Evolutionary conservation across 2,329 filamentous ascomycete genomes (phyloP), one percentile per base, ranked within the genome.

Genomic region (Colletotrichum gloeosporioides): DNA sequence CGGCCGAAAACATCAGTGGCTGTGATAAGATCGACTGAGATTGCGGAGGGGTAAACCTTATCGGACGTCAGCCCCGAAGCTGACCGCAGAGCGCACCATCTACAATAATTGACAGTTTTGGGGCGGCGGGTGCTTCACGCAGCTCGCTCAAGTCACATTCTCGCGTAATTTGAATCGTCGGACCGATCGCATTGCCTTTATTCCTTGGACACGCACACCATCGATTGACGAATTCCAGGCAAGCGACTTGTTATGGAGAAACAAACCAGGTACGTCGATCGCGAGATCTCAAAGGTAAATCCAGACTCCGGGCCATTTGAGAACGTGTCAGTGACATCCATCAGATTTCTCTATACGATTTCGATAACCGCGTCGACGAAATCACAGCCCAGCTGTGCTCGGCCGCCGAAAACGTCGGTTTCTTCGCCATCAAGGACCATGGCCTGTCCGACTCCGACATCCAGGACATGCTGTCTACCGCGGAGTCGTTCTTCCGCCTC

Each of bases 161-260:
- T 22, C n/a, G n/a, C 6, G 12, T 13, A 0, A 22, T 22, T 22
- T 1, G n/a, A 53, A 53, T 6, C n/a, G 6, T 13, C 6, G 10
- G 10, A 1, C 10, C 1, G 12, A 6, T 8, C 13, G 13, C 1
- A 22, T 22, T 53, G 44, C n/a, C 13, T 22, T 22, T 0, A 22
- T 13, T n/a, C 10, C 2, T 49, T 1, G 6, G 18, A 1, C 44
- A 13, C n/a, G 10, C 18, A 49, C 18, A 22, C n/a, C n/a, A 1
- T 49, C 10, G n/a, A 12, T 22, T 22, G 3, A 22, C 18, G 4
- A 12, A 12, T 6, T 53, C 6, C 39, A 18, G 8, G 18, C 4
- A n/a, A 15, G 4, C 39, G 39, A 44, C 18, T 3, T 53, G 12
- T 22, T n/a, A 53, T 53, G 44, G 44, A 22, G 10, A 53, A 22